Percentiles rank a stretch among this genome's conserved stretches.
Evolutionary conservation across 768 basidiomycete genomes (phyloP).

Genomic region (Mycena indigotica): DNA sequence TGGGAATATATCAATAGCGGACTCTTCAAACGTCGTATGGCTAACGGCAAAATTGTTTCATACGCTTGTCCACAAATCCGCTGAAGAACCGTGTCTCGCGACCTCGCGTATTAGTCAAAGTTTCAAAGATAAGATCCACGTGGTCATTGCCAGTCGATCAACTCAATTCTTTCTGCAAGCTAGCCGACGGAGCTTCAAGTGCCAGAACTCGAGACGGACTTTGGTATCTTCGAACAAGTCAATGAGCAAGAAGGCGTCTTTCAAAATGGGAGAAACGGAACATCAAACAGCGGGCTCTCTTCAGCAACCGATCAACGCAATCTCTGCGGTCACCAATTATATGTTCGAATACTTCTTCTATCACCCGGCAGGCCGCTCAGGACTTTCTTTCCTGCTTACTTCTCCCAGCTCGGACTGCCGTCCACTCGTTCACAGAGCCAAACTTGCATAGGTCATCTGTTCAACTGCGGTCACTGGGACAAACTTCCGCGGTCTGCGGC

Average conservation of each 20-base stretch:
- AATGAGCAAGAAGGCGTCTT: too few relatives aligned
- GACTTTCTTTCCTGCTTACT: background rate
- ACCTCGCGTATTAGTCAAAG: background rate
- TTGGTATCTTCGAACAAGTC: too few relatives aligned
- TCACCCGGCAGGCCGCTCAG: background rate
- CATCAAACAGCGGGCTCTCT: too few relatives aligned
- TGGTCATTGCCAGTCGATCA: background rate
- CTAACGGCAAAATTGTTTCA: too few relatives aligned
- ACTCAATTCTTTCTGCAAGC: too few relatives aligned
- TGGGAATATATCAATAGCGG: too few relatives aligned
- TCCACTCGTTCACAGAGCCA: background rate
- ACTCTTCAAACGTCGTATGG: too few relatives aligned
- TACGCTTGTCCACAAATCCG: background rate
- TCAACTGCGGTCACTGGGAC: too few relatives aligned
- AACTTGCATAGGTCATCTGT: background rate
- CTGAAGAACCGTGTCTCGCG: background rate
- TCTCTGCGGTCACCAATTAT: too few relatives aligned
- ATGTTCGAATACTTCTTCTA: background rate
- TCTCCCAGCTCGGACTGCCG: background rate
- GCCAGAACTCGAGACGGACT: background rate
- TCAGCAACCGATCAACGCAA: too few relatives aligned
- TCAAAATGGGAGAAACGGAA: too few relatives aligned
- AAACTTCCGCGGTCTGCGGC: background rate
- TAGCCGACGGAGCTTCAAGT: background rate
- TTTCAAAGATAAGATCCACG: constrained; percentile 3